Evolutionary conservation across 768 basidiomycete species (phyloP), one percentile per base, ranked within the genome.

Genomic region (Neoboletus brunneissimus): DNA sequence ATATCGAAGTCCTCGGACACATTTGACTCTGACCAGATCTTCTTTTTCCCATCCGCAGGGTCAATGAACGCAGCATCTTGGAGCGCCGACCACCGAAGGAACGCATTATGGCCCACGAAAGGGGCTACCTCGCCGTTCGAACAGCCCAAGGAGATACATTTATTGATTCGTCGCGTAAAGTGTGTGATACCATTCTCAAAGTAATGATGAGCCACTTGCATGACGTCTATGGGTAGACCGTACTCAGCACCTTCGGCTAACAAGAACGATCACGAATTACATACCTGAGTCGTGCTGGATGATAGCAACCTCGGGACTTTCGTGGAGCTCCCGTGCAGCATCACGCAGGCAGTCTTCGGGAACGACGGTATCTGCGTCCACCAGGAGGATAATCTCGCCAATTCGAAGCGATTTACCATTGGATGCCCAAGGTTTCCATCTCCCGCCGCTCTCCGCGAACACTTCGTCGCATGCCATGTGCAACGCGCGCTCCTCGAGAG

Each of bases 281-380:
- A n/a, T 43, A 70, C 86, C 90, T 12, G 89, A 91, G 60, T 89
- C 89, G 66, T 96, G 94, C 65, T 95, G 94, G 51, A 96, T 88
- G 75, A 96, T 92, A 7, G 88, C 91, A 34, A 94, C 85, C 11
- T 71, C 70, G 18, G 65, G 64, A 11, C 65, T 66, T 51, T 89
- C 87, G 3, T 82, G 75, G 51, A 96, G 77, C 67, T 96, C 93
- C 31, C 89, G 82, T 2, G 91, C 93, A 1, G 93, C 93, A 73
- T 95, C 94, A 48, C 91, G 81, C 68, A 97, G 84, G 65, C 92
- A 97, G 70, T 95, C 94, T 77, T 87, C 89, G 0, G 91, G 92
- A 5, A 95, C 91, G 59, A 92, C 77, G 3, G 92, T 95, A 67
- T 94, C 92, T 2, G 91, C 88, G 69, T 95, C 93, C 57, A 94